phyloP scores from a whole-genome alignment of 2,329 filamentous ascomycete species.

The Sporothrix humicola region DNA sequence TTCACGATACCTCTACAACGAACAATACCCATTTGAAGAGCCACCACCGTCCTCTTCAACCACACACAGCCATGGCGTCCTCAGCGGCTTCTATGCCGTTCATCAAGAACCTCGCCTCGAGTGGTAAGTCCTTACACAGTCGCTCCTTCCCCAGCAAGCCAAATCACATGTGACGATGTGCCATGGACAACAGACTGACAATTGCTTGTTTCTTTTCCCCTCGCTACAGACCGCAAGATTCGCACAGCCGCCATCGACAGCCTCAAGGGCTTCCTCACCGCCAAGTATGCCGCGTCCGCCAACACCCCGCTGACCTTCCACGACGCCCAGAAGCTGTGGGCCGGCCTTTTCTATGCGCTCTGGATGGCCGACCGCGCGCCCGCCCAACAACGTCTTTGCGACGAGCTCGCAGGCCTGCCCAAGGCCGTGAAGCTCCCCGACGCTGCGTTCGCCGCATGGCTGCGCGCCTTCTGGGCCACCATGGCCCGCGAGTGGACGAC shows the following conservation, averaged over 20 bases:
- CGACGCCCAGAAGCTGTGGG: slow-evolving; percentile 89
- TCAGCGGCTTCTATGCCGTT: slow-evolving; percentile 68
- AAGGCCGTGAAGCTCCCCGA: slow-evolving; percentile 53
- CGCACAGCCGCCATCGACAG: slow-evolving; percentile 78
- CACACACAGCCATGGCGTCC: slow-evolving; percentile 45
- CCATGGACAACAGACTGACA: neutral
- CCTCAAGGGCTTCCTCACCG: slow-evolving; percentile 76
- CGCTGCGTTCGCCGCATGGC: slow-evolving; percentile 53
- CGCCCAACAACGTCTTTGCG: slow-evolving; percentile 83
- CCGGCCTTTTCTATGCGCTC: slow-evolving; percentile 89
- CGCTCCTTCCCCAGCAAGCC: neutral
- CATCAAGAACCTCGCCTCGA: slow-evolving; percentile 82
- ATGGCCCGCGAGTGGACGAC: slow-evolving; percentile 72
- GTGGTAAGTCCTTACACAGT: slow-evolving; percentile 62
- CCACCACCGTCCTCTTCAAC: neutral
- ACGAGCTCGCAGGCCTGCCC: slow-evolving; percentile 72
- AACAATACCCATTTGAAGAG: neutral
- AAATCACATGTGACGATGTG: slow-evolving; percentile 18
- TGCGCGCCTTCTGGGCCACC: slow-evolving; percentile 73
- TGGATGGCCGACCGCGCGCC: slow-evolving; percentile 92
- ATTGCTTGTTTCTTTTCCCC: too few species aligned
- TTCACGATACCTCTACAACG: neutral
- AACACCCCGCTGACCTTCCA: slow-evolving; percentile 63
- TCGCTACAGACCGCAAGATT: slow-evolving; percentile 70
- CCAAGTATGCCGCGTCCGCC: slow-evolving; percentile 50